Evolutionary conservation across 208 protist species (phyloP).

Genomic region (Acanthamoeba rhysodes): DNA sequence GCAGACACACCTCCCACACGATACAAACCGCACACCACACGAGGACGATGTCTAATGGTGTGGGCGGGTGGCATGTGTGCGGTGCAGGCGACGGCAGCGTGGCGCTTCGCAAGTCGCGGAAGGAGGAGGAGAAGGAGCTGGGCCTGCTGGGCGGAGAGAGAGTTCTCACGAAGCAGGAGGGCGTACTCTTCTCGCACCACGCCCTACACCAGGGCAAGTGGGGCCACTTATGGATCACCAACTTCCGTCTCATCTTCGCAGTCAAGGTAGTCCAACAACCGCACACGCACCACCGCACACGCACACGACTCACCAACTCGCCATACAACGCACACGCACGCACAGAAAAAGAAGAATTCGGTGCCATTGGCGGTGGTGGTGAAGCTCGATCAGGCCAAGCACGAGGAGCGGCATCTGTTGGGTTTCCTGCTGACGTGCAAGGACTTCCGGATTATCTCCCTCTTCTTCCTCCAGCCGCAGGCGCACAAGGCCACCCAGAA

Average conservation of each 20-base stretch:
- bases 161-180: not conserved
- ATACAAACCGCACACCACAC: too few relatives aligned
- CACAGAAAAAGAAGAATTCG: conserved; percentile 32
- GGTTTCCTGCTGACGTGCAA: conserved; percentile 69
- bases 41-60: not conserved
- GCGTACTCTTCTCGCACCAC: conserved; percentile 47
- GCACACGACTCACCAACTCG: not conserved
- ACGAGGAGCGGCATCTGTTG: conserved; percentile 50
- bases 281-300: too few relatives aligned
- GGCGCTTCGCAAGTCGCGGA: conserved; percentile 36
- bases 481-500: conserved; percentile 27
- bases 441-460: conserved; percentile 42
- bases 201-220: conserved; percentile 13
- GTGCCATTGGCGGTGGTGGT: conserved; percentile 50
- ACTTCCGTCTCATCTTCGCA: conserved; percentile 52
- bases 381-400: conserved; percentile 62
- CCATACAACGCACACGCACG: not conserved
- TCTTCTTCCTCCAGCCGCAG: conserved; percentile 63
- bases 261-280: not conserved
- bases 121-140: conserved; percentile 54
- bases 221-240: conserved; percentile 57
- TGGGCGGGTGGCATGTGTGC: not conserved
- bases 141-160: conserved; percentile 49
- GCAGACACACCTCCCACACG: not conserved
- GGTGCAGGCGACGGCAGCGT: conserved; percentile 22